Base-by-base conservation (phyloP, 2,329 filamentous ascomycete genomes). In the Thelonectria discophora region DNA sequence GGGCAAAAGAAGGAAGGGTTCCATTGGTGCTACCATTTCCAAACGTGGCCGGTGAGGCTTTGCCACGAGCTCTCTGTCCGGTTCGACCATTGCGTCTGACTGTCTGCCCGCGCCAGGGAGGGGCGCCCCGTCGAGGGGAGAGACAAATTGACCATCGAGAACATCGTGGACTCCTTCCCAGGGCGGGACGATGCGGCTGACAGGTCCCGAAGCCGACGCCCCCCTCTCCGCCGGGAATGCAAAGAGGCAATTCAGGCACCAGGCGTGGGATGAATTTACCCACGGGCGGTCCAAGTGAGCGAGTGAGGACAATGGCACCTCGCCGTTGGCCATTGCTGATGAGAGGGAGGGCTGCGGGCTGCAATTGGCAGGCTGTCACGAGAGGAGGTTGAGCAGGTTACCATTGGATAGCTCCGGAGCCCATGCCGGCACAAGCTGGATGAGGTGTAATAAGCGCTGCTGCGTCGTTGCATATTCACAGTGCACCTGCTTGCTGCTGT, bases 391-490 rank as follows among this genome's bases (percentile, higher is more conserved):
- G 51, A 54, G 59, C 45, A 39, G 40, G 47, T 42, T 55, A 43
- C 55, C 46, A 70, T 67, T 70, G 60, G 60, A 24, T 47, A 24
- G 50, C 40, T 56, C 51, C 32, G 8, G 32, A 42, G 42, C 46
- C 43, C 51, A 63, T 63, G 59, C 64, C 52, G 63, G 69, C 48
- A 64, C 55, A n/a, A 54, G 57, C 45, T 49, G 54, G 24, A 39
- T 60, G 58, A 47, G 52, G 50, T 51, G 57, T 62, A 70, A 56
- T 64, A 70, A 56, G 62, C 62, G 64, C 68, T 60, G 56, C 63
- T 65, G 62, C 58, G 56, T 56, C 43, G n/a, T 49, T 65, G 62
- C 58, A 58, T 61, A 50, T 49, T 15, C 43, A 48, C 18, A 55
- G 30, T 45, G 18, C 17, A 45, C 11, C 13, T 7, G 9, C 24